These are phyloP conservation scores for Sphenostylis stenocarpa DNA, from an alignment of 306 rosid species.

Conservation along the genomic window DNA sequence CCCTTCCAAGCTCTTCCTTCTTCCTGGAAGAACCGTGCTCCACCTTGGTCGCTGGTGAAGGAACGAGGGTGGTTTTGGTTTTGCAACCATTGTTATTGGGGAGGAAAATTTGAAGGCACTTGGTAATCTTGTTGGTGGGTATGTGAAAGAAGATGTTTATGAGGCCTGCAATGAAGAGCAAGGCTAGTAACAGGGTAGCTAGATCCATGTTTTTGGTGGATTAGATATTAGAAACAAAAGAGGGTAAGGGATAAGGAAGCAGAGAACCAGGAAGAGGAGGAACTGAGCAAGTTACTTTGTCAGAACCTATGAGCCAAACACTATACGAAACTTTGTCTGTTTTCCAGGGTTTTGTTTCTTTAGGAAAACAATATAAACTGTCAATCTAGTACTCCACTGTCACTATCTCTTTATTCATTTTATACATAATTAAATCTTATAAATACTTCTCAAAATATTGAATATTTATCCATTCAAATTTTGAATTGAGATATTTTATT, in stretches of 20 bases:
- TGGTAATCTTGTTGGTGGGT: slow-evolving; percentile 49
- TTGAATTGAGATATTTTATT: too few relatives aligned
- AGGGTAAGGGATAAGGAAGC: slow-evolving; percentile 36
- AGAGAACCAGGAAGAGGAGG: slow-evolving; percentile 19
- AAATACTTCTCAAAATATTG: too few relatives aligned
- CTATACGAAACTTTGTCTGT: slow-evolving; percentile 27
- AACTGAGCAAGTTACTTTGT: not conserved
- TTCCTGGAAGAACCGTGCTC: not conserved
- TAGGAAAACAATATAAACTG: not conserved
- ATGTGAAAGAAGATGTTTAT: slow-evolving; percentile 45
- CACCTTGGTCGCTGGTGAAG: not conserved
- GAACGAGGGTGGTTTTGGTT: not conserved
- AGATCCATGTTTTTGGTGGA: slow-evolving; percentile 42
- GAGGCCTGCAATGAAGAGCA: slow-evolving; percentile 70
- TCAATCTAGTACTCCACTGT: not conserved
- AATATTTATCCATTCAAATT: too few relatives aligned
- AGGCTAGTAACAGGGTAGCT: slow-evolving; percentile 41
- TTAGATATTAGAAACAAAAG: slow-evolving; percentile 1
- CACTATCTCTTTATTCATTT: not conserved
- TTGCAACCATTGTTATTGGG: slow-evolving; percentile 20
- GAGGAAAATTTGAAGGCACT: slow-evolving; percentile 41
- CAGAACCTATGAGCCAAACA: not conserved
- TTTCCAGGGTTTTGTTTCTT: not conserved
- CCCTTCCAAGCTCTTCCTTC: slow-evolving; percentile 45
- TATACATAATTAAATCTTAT: not conserved